Evolutionary conservation across 768 basidiomycete species (phyloP).

Genomic region (Lactifluus pinguis): DNA sequence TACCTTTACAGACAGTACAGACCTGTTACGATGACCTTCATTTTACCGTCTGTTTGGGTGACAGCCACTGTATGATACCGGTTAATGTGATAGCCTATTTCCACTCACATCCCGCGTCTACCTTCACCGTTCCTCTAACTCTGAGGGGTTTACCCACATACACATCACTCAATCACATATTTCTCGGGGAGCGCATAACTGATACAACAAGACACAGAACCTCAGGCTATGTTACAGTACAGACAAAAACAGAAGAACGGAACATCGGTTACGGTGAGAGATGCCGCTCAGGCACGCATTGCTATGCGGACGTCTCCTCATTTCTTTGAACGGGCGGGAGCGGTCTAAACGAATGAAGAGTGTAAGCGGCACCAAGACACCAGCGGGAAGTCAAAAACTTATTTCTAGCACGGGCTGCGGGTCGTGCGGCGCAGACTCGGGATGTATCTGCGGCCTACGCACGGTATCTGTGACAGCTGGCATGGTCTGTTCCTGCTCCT

Average conservation of each 20-base stretch:
- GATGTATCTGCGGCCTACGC: background rate
- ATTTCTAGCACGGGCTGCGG: conserved; percentile 4
- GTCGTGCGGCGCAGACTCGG: background rate
- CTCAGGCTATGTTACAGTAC: background rate
- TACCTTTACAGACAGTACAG: background rate
- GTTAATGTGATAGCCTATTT: no score
- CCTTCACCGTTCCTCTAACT: background rate
- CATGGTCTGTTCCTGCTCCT: background rate
- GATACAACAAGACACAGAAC: background rate
- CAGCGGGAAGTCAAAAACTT: background rate
- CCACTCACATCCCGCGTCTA: no score
- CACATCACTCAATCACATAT: background rate
- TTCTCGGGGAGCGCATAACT: background rate
- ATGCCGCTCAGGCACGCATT: background rate
- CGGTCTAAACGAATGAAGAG: conserved; percentile 1
- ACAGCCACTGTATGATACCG: background rate
- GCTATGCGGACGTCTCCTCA: background rate
- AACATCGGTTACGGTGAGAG: background rate
- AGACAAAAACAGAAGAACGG: background rate
- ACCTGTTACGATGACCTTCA: conserved; percentile 55
- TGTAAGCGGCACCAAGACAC: background rate
- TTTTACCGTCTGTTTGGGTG: background rate
- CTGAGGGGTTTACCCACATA: background rate
- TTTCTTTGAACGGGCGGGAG: conserved; percentile 8
- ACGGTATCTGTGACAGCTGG: background rate